These are phyloP conservation scores for Claviceps quebecensis DNA, from an alignment of 2,329 filamentous ascomycete genomes.

Conservation along the genomic window DNA sequence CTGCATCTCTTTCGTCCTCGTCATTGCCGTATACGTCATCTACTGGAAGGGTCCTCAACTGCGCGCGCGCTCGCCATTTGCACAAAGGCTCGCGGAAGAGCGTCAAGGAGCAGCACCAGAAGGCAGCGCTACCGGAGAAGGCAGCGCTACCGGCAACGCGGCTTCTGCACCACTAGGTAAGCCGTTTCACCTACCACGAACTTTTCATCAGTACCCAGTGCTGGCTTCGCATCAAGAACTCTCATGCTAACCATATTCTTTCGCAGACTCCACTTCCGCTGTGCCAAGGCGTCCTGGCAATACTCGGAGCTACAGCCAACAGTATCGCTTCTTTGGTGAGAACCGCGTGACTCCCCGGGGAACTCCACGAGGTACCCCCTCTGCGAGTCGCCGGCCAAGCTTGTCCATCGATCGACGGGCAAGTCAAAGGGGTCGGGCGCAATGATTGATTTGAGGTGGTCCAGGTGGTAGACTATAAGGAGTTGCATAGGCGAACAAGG, in stretches of 20 bases:
- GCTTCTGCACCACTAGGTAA: conserved; percentile 14
- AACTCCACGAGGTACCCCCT: conserved; percentile 24
- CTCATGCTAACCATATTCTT: background rate
- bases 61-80: conserved; percentile 48
- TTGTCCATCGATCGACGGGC: conserved; percentile 5
- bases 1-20: conserved; percentile 45
- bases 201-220: background rate
- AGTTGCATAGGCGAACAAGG: background rate
- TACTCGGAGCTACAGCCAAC: conserved; percentile 22
- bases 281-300: conserved; percentile 10
- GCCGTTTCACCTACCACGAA: conserved; percentile 4
- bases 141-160: conserved; percentile 14
- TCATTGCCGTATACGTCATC: conserved; percentile 49
- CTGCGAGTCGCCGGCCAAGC: conserved; percentile 20
- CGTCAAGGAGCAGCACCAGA: conserved; percentile 16
- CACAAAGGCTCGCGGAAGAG: conserved; percentile 42
- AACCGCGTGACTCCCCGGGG: conserved; percentile 24
- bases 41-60: conserved; percentile 50
- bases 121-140: conserved; percentile 16
- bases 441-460: no score
- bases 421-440: conserved; percentile 4
- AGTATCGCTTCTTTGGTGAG: conserved; percentile 28
- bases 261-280: conserved; percentile 10
- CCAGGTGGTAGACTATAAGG: background rate
- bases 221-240: background rate